Percentiles rank a stretch among this genome's conserved stretches.
Conservation (phyloP, 352 stramenopile genomes). For the Phytopythium sindhum region DNA sequence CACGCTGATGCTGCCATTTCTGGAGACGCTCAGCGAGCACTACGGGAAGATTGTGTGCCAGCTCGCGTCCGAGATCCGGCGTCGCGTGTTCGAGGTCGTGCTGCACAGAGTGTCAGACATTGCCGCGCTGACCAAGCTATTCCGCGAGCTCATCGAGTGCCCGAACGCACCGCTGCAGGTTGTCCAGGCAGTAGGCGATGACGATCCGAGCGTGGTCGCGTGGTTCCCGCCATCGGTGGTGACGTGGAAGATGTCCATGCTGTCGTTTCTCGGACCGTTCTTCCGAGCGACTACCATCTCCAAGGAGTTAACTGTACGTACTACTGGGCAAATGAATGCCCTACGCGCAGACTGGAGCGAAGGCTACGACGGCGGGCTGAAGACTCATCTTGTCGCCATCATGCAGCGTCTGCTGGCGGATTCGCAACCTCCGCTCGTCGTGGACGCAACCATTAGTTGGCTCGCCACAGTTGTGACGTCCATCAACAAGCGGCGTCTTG, state of each 20-base stretch:
- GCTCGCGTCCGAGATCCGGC: neutral
- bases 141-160: conserved; percentile 31
- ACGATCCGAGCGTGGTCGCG: conserved; percentile 9
- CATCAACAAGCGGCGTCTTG: conserved; percentile 13
- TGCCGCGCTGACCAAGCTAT: conserved; percentile 19
- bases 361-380: conserved; percentile 18
- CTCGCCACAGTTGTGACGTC: conserved; percentile 20
- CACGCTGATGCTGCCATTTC: neutral
- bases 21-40: neutral
- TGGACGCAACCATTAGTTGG: conserved; percentile 34
- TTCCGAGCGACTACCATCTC: conserved; percentile 42
- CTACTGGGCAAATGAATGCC: neutral
- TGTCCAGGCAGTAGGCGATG: neutral
- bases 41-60: neutral
- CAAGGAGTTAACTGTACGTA: conserved; percentile 28
- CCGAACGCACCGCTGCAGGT: conserved; percentile 18
- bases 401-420: conserved; percentile 15
- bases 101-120: conserved; percentile 29
- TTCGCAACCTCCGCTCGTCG: conserved; percentile 29
- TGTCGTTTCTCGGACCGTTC: conserved; percentile 31
- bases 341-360: conserved; percentile 30
- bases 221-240: conserved; percentile 19
- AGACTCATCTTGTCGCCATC: conserved; percentile 19
- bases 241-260: conserved; percentile 24
- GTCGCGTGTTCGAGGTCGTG: conserved; percentile 19